Percentiles rank a stretch among this genome's conserved stretches.
phyloP scores from a whole-genome alignment of 768 basidiomycete genomes.

The Pulveroboletus frians region DNA sequence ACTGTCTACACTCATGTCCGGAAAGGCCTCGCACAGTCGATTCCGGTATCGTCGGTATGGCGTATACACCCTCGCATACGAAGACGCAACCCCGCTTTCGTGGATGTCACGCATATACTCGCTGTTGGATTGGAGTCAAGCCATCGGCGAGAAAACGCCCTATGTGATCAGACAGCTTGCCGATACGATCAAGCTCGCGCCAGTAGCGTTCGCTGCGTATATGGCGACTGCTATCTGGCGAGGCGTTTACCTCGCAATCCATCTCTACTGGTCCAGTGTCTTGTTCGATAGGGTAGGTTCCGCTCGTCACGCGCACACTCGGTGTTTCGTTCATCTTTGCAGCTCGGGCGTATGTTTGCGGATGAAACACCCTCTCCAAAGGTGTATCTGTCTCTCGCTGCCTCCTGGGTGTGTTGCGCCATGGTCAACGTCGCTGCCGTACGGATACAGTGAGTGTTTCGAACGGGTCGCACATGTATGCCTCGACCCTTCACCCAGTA shows the following conservation, averaged over 20 bases:
- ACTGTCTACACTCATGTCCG: not conserved
- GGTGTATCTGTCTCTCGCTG: slow-evolving; percentile 19
- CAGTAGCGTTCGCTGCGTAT: slow-evolving; percentile 17
- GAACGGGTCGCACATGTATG: not conserved
- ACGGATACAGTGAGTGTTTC: slow-evolving; percentile 18
- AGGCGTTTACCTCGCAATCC: slow-evolving; percentile 31
- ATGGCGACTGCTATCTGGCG: slow-evolving; percentile 29
- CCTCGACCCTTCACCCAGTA: slow-evolving; percentile 11
- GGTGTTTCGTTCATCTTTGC: not conserved
- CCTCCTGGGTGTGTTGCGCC: slow-evolving; percentile 26
- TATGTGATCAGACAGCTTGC: slow-evolving; percentile 5
- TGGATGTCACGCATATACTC: not conserved
- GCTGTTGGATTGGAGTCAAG: not conserved
- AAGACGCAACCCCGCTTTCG: slow-evolving; percentile 4
- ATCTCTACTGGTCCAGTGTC: slow-evolving; percentile 31
- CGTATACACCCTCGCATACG: slow-evolving; percentile 22
- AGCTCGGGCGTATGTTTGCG: slow-evolving; percentile 14
- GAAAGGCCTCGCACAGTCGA: not conserved
- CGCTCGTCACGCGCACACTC: not conserved
- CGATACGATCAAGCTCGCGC: slow-evolving; percentile 21
- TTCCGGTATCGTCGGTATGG: slow-evolving; percentile 17
- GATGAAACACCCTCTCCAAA: not conserved
- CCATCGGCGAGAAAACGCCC: not conserved
- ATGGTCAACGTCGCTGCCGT: slow-evolving; percentile 20
- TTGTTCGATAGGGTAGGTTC: slow-evolving; percentile 26